Conservation (phyloP, 805 yeast genomes). For the Myxozyma nipponensis region DNA sequence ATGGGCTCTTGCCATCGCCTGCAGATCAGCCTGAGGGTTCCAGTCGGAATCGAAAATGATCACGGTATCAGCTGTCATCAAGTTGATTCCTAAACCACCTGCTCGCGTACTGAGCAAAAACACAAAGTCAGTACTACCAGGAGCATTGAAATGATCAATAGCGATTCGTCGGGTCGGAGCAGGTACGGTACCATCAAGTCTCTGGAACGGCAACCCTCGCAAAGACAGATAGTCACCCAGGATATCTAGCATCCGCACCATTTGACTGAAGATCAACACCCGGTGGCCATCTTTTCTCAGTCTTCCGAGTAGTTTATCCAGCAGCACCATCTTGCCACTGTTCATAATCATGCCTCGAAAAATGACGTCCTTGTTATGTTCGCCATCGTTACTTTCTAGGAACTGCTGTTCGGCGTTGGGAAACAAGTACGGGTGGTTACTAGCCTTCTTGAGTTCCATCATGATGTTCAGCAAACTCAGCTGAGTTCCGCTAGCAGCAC, state of each 20-base stretch:
- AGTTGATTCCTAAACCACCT: slow-evolving; percentile 96
- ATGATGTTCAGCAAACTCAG: slow-evolving; percentile 84
- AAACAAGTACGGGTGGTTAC: slow-evolving; percentile 93
- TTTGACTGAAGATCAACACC: slow-evolving; percentile 90
- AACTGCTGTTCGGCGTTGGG: slow-evolving; percentile 85
- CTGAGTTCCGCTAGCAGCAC: slow-evolving; percentile 69
- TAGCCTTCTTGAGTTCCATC: slow-evolving; percentile 94
- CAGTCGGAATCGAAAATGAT: slow-evolving; percentile 97
- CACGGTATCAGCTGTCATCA: slow-evolving; percentile 99
- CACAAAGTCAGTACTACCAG: slow-evolving; percentile 86
- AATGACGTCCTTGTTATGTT: slow-evolving; percentile 63
- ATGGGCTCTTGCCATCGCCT: slow-evolving; percentile 99
- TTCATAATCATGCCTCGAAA: slow-evolving; percentile 93
- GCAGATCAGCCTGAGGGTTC: slow-evolving; percentile 99
- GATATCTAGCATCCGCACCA: slow-evolving; percentile 95
- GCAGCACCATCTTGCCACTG: slow-evolving; percentile 94
- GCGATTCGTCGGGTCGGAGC: slow-evolving; percentile 90
- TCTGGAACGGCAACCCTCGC: slow-evolving; percentile 82
- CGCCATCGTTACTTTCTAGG: slow-evolving; percentile 59
- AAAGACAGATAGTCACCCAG: slow-evolving; percentile 87
- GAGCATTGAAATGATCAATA: slow-evolving; percentile 94
- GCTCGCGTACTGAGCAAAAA: slow-evolving; percentile 93
- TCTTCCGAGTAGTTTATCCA: slow-evolving; percentile 82
- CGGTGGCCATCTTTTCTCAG: slow-evolving; percentile 92
- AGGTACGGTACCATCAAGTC: slow-evolving; percentile 95